Evolutionary conservation across 352 stramenopile species (phyloP).

Genomic region (Globisporangium acanthophoron): DNA sequence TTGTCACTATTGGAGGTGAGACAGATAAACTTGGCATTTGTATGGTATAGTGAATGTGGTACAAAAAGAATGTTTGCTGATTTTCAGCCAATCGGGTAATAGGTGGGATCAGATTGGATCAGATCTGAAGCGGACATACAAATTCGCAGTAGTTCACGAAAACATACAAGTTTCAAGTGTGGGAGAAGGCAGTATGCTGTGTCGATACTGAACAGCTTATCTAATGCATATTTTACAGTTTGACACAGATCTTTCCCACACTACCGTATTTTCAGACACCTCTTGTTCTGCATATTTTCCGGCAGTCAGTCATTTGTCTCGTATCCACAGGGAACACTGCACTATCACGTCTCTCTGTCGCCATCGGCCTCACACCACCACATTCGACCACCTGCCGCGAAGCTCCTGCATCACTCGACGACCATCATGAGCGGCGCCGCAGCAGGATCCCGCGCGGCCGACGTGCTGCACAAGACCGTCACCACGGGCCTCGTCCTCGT

Average conservation of each 20-base stretch:
- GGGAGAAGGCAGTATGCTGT: background rate
- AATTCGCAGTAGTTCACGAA: background rate
- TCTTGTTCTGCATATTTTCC: background rate
- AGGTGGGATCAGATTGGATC: background rate
- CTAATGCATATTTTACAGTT: background rate
- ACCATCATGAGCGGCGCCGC: constrained; percentile 15
- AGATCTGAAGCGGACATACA: background rate
- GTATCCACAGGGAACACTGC: background rate
- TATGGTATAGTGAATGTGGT: background rate
- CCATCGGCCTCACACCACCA: background rate
- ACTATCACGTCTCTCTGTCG: background rate
- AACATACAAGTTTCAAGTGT: background rate
- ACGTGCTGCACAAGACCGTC: constrained; percentile 81
- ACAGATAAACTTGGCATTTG: background rate
- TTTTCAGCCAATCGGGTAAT: background rate
- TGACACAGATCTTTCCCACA: background rate
- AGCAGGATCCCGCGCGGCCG: constrained; percentile 41
- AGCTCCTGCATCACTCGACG: background rate
- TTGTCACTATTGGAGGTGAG: no score
- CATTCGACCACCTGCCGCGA: background rate
- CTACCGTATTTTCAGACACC: background rate
- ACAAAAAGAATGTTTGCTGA: background rate
- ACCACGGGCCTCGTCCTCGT: constrained; percentile 66
- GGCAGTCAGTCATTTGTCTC: background rate
- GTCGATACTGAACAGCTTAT: background rate